These are phyloP conservation scores for Cyclotella distinguenda DNA, from an alignment of 108 stramenopile species.

Conservation along the genomic window DNA sequence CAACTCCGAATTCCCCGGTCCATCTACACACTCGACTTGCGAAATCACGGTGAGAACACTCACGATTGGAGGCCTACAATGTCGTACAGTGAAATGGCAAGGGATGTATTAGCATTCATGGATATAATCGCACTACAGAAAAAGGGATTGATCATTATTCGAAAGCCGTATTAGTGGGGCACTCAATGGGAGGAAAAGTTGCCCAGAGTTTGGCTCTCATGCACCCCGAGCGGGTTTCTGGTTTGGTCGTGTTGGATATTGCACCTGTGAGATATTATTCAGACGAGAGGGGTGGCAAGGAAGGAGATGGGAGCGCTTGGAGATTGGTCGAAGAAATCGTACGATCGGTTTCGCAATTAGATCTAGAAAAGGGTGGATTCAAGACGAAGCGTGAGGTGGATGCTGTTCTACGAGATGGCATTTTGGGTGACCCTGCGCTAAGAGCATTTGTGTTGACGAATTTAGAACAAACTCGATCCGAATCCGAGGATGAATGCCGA, in stretches of 20 bases:
- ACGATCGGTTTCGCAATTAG: slow-evolving; percentile 54
- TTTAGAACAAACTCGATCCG: slow-evolving; percentile 52
- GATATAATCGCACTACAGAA: slow-evolving; percentile 29
- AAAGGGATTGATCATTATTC: slow-evolving; percentile 34
- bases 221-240: slow-evolving; percentile 78
- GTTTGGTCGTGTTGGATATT: slow-evolving; percentile 90
- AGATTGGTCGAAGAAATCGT: slow-evolving; percentile 83
- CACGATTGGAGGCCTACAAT: slow-evolving; percentile 67
- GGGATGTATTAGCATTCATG: slow-evolving; percentile 80
- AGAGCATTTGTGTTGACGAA: slow-evolving; percentile 91
- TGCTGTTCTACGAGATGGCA: slow-evolving; percentile 42
- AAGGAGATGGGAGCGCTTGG: slow-evolving; percentile 60
- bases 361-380: slow-evolving; percentile 34
- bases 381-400: slow-evolving; percentile 67
- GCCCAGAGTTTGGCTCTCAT: slow-evolving; percentile 76
- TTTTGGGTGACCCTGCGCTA: slow-evolving; percentile 80
- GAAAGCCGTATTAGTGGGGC: slow-evolving; percentile 80
- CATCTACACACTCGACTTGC: slow-evolving; percentile 78
- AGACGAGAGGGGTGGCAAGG: slow-evolving; percentile 36
- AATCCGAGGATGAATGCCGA: slow-evolving; percentile 22
- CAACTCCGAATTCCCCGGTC: slow-evolving; percentile 64
- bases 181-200: slow-evolving; percentile 95
- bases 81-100: slow-evolving; percentile 86
- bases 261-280: slow-evolving; percentile 80
- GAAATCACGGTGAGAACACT: slow-evolving; percentile 90